Evolutionary conservation across 169 alveolate species (phyloP), one percentile per base, ranked within the genome.

Genomic region (Besnoitia besnoiti): DNA sequence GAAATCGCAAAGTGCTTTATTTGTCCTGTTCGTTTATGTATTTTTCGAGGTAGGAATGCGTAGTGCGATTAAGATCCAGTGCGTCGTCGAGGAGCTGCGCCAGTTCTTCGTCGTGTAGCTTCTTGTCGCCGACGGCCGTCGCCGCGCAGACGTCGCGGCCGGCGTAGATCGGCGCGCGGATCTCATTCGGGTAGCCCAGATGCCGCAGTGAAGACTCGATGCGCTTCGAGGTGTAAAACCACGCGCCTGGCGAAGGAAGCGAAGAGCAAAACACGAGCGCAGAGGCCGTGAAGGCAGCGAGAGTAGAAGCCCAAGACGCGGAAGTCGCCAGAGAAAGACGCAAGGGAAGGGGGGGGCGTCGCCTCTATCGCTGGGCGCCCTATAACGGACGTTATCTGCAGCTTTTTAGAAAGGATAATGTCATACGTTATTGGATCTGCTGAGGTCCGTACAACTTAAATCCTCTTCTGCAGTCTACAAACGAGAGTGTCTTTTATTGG

Each of bases 71-170:
- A 75, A 95, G 79, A 51, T 95, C 85, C 35, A 95, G 92, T 0
- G 97, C 95, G 61, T 95, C 96, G 7, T 77, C 92, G 16, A 95
- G 79, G 77, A 95, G 89, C 90, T 94, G 95, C 47, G 92, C 93
- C 82, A 95, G 62, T 61, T 95, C 96, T 73, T 59, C 16, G 67
- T 87, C 91, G 39, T 87, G 91, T 7, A 87, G 61, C 24, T 62
- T 47, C 67, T 87, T 87, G 55, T 95, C 96, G 10, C 96, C 96
- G 0, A 94, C 95, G 1, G 96, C 95, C 27, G 93, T 94, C 21
- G 96, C 93, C 73, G 96, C 95, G 59, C 90, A 79, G 14, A 95
- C 96, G 67, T 93, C 95, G 46, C 96, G 82, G 40, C 96, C 96
- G 8, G 95, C 94, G 77, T 95, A 95, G 51, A 90, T n/a, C 30